Evolutionary conservation across 2,329 filamentous ascomycete genomes (phyloP).

Genomic region (Cladosporium sp.): DNA sequence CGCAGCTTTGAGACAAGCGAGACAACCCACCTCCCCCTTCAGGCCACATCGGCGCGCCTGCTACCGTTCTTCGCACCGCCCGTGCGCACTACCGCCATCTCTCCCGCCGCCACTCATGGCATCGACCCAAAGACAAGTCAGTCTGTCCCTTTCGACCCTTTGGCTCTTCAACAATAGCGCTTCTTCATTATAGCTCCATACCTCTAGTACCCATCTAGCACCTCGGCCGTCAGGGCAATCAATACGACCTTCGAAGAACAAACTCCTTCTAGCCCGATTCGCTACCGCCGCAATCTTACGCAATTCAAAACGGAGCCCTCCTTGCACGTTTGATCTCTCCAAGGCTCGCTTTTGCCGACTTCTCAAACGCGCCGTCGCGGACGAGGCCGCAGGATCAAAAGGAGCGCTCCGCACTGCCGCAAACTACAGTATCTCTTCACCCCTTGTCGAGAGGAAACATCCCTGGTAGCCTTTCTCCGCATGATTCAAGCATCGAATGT

Average conservation of each 20-base stretch:
- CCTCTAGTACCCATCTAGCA: not conserved
- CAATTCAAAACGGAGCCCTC: not conserved
- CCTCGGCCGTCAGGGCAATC: not conserved
- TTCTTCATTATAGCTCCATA: constrained; percentile 10
- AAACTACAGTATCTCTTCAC: no score
- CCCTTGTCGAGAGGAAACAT: not conserved
- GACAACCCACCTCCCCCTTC: not conserved
- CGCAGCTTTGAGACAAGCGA: not conserved
- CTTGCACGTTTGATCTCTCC: not conserved
- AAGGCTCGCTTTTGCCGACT: not conserved
- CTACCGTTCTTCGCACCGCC: not conserved
- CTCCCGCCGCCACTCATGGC: constrained; percentile 2
- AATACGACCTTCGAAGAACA: not conserved
- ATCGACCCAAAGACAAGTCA: not conserved
- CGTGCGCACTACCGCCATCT: not conserved
- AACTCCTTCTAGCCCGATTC: not conserved
- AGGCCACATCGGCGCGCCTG: not conserved
- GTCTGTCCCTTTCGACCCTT: not conserved
- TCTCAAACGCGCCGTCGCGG: constrained; percentile 14
- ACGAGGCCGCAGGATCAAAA: constrained; percentile 3
- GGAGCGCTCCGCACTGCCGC: not conserved
- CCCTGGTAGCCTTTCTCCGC: not conserved
- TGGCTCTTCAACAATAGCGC: not conserved
- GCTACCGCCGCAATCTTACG: not conserved
- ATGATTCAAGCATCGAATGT: not conserved